Evolutionary conservation across 1,284 basidiomycete species (phyloP).

Genomic region (Porogramme epimiltina): DNA sequence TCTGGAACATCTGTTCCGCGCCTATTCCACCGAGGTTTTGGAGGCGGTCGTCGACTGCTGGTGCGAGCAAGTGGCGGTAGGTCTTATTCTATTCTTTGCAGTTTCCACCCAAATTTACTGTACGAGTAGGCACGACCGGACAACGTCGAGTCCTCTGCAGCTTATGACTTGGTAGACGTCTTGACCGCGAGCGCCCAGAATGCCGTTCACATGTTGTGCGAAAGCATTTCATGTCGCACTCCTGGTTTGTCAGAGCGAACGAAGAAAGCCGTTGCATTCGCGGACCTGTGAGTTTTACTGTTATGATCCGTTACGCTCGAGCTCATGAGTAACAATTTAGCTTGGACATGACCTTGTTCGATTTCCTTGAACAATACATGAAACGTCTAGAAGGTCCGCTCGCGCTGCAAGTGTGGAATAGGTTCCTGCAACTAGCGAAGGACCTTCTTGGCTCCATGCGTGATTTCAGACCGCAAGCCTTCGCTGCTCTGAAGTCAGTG

Average conservation of each 20-base stretch:
- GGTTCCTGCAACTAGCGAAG: slow-evolving; percentile 79
- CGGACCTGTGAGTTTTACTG: slow-evolving; percentile 57
- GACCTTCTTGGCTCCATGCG: slow-evolving; percentile 69
- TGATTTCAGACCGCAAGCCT: slow-evolving; percentile 72
- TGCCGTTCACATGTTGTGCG: slow-evolving; percentile 89
- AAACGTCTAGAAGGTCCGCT: slow-evolving; percentile 83
- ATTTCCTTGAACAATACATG: slow-evolving; percentile 91
- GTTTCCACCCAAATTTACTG: background rate
- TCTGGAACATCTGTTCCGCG: slow-evolving; percentile 85
- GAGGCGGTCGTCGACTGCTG: slow-evolving; percentile 84
- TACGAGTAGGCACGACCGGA: slow-evolving; percentile 13
- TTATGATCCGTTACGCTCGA: background rate
- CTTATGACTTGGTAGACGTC: slow-evolving; percentile 84
- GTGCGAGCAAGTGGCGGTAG: slow-evolving; percentile 57
- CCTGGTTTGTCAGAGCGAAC: slow-evolving; percentile 54
- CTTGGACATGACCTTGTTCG: slow-evolving; percentile 70
- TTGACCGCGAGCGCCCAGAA: slow-evolving; percentile 87
- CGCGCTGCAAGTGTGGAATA: slow-evolving; percentile 89
- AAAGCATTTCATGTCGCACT: slow-evolving; percentile 69
- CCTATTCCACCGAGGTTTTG: slow-evolving; percentile 79
- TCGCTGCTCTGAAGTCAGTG: slow-evolving; percentile 71
- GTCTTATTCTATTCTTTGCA: slow-evolving; percentile 19
- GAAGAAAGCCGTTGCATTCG: slow-evolving; percentile 60
- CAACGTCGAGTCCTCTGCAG: slow-evolving; percentile 37
- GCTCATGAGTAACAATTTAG: slow-evolving; percentile 38